phyloP scores from a whole-genome alignment of 208 protist genomes.

The Novymonas esmeraldas region DNA sequence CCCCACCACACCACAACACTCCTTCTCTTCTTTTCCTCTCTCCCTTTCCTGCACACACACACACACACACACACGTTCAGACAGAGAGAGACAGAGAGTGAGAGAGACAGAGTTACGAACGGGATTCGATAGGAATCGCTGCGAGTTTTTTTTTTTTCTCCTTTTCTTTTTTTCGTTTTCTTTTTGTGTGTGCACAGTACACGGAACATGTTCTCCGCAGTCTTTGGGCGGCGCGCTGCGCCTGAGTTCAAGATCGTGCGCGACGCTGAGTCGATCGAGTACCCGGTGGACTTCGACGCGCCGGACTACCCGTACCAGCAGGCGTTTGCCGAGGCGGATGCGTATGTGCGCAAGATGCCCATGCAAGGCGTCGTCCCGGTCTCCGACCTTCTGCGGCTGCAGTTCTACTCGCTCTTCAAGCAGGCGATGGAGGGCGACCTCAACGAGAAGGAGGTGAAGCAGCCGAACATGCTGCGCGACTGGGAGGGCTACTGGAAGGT shows the following conservation, averaged over 20 bases:
- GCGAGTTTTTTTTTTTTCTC: too few species aligned
- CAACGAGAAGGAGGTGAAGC: constrained; percentile 71
- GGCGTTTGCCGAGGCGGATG: constrained; percentile 57
- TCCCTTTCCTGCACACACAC: too few species aligned
- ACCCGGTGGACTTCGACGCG: constrained; percentile 38
- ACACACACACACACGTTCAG: too few species aligned
- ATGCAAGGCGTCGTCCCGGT: constrained; percentile 69
- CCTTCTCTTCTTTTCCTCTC: too few species aligned
- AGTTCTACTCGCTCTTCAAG: constrained; percentile 90
- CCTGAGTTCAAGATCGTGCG: constrained; percentile 29
- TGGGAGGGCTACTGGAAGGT: constrained; percentile 89
- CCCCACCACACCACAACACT: too few species aligned
- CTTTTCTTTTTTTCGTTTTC: neutral
- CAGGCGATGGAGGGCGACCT: constrained; percentile 86
- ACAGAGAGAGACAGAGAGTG: too few species aligned
- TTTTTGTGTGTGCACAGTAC: neutral
- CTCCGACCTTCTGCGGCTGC: constrained; percentile 82
- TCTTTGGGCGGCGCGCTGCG: constrained; percentile 18
- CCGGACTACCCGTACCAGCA: constrained; percentile 31
- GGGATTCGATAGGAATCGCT: too few species aligned
- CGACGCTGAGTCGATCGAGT: constrained; percentile 26
- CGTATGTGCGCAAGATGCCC: constrained; percentile 67
- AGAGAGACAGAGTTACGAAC: too few species aligned
- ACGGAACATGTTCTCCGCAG: neutral
- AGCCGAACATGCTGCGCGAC: constrained; percentile 38